Evolutionary conservation across 2,329 filamentous ascomycete genomes (phyloP).

Genomic region (Xylariaceae sp.): DNA sequence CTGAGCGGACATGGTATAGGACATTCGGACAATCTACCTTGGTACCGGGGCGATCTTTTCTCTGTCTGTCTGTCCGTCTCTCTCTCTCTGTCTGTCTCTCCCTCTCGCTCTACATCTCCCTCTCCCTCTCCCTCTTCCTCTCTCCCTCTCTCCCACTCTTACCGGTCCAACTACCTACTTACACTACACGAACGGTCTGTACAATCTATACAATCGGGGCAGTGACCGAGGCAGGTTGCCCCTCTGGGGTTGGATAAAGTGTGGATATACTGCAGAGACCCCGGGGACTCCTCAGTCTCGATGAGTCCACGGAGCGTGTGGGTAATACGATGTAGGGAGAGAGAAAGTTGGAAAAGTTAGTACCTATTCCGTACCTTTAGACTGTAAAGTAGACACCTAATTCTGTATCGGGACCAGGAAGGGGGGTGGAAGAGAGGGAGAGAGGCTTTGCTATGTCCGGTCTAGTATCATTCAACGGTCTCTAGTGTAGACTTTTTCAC

Average conservation of each 20-base stretch:
- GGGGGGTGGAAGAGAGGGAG: too few relatives aligned
- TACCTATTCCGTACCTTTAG: neutral
- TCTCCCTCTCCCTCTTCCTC: too few relatives aligned
- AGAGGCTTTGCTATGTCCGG: neutral
- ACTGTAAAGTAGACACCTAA: neutral
- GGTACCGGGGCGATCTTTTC: neutral
- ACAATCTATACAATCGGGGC: neutral
- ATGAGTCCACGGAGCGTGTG: conserved; percentile 1
- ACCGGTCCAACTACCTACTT: too few relatives aligned
- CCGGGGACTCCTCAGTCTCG: too few relatives aligned
- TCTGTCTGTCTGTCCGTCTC: too few relatives aligned
- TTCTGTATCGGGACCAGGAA: neutral
- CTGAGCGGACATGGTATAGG: neutral
- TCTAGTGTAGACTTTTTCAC: neutral
- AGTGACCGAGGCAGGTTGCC: too few relatives aligned
- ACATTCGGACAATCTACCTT: neutral
- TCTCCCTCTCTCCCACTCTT: too few relatives aligned
- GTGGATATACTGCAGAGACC: neutral
- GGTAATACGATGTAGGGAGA: neutral
- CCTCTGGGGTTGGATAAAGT: neutral
- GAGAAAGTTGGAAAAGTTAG: neutral
- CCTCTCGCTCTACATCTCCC: too few relatives aligned
- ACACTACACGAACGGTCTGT: neutral
- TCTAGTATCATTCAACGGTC: neutral
- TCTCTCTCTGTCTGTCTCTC: too few relatives aligned